A percentile compares a stretch with the other conserved stretches of the same genome.
These are phyloP conservation scores for Entomortierella lignicola DNA, from an alignment of 192 early-diverging fungal genomes.

Conservation along the genomic window DNA sequence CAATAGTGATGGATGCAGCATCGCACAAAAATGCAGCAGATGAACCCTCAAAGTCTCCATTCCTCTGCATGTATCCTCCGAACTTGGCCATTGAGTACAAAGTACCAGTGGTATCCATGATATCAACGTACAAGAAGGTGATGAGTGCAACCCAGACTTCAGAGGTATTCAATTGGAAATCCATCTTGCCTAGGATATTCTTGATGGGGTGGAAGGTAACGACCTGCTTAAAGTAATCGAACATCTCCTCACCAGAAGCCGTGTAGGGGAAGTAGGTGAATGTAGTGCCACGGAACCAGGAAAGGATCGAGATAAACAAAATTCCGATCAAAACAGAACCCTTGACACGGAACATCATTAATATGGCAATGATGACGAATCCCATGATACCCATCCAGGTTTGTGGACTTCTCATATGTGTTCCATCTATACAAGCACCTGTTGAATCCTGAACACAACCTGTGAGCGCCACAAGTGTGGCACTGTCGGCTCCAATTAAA, in stretches of 20 bases:
- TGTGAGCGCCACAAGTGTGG: constrained; percentile 75
- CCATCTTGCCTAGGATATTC: constrained; percentile 64
- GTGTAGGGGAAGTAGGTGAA: constrained; percentile 86
- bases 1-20: constrained; percentile 73
- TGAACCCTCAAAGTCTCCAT: constrained; percentile 84
- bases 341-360: constrained; percentile 74
- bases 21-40: constrained; percentile 82
- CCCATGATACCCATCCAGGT: constrained; percentile 84
- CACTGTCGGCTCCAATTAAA: constrained; percentile 66
- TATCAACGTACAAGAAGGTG: constrained; percentile 89
- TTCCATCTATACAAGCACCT: constrained; percentile 63
- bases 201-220: constrained; percentile 73
- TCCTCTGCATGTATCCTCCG: constrained; percentile 78
- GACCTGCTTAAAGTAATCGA: constrained; percentile 79
- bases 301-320: constrained; percentile 74
- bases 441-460: constrained; percentile 63
- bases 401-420: constrained; percentile 71
- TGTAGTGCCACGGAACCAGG: constrained; percentile 75
- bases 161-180: constrained; percentile 70
- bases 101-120: constrained; percentile 87
- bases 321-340: constrained; percentile 82
- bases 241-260: constrained; percentile 64
- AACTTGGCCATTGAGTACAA: constrained; percentile 88
- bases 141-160: constrained; percentile 85
- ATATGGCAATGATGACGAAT: constrained; percentile 75